phyloP scores from a whole-genome alignment of 805 yeast genomes.

The Wickerhamia fluorescens region DNA sequence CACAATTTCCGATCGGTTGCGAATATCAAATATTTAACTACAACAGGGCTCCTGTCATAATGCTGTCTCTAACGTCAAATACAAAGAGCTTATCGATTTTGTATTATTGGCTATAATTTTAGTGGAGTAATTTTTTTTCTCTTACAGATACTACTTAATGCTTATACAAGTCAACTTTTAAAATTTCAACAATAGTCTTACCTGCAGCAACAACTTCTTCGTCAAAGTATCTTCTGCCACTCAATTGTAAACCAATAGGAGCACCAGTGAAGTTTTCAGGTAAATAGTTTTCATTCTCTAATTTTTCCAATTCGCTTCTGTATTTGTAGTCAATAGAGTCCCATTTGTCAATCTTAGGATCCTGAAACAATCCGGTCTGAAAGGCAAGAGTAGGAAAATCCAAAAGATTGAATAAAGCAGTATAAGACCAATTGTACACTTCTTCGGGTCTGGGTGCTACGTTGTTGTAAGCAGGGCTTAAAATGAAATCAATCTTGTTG shows the following conservation, averaged over 20 bases:
- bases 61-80: no score
- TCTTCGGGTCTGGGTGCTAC: conserved; percentile 64
- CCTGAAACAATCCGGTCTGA: conserved; percentile 58
- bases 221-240: conserved; percentile 48
- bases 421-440: conserved; percentile 74
- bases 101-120: no score
- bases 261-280: conserved; percentile 46
- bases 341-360: conserved; percentile 46
- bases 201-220: conserved; percentile 50
- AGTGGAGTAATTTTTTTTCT: no score
- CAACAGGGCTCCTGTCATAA: no score
- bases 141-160: no score
- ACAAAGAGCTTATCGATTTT: no score
- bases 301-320: conserved; percentile 41
- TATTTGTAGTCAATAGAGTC: conserved; percentile 25
- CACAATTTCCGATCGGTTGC: no score
- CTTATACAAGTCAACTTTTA: conserved; percentile 21
- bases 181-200: conserved; percentile 30
- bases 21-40: no score
- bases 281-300: conserved; percentile 41
- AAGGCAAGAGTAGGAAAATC: conserved; percentile 63
- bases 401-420: conserved; percentile 63
- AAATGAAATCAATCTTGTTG: conserved; percentile 55
- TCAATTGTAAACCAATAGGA: conserved; percentile 48
- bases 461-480: conserved; percentile 62